A percentile compares a stretch with the other conserved stretches of the same genome.
These are phyloP conservation scores for Megacollybia platyphylla DNA, from an alignment of 1,284 basidiomycete genomes.

Conservation along the genomic window DNA sequence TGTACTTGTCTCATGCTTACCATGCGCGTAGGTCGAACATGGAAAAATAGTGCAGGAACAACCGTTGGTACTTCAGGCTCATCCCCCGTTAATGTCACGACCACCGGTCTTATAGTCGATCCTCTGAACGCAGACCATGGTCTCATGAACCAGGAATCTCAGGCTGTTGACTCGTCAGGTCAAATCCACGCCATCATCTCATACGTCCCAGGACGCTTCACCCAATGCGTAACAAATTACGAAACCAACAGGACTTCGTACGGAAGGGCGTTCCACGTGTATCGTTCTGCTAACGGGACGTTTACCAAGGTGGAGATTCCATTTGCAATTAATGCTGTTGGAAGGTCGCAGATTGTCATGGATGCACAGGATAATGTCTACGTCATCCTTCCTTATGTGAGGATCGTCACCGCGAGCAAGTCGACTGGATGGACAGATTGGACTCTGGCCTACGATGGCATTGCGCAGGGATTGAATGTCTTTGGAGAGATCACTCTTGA, in stretches of 20 bases:
- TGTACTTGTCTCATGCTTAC: neutral
- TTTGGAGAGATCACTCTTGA: slow-evolving; percentile 32
- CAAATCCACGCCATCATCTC: slow-evolving; percentile 28
- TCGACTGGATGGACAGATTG: slow-evolving; percentile 27
- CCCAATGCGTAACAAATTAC: slow-evolving; percentile 27
- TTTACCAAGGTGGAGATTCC: slow-evolving; percentile 31
- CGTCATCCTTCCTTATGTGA: slow-evolving; percentile 24
- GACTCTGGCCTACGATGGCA: slow-evolving; percentile 26
- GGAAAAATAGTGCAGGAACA: slow-evolving; percentile 24
- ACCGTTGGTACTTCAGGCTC: slow-evolving; percentile 23
- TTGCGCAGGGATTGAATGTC: slow-evolving; percentile 20
- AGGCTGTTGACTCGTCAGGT: slow-evolving; percentile 25
- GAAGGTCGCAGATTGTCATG: slow-evolving; percentile 28
- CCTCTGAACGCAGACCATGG: slow-evolving; percentile 26
- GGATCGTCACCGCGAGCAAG: slow-evolving; percentile 26
- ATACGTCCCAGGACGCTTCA: slow-evolving; percentile 30
- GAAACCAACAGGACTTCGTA: slow-evolving; percentile 18
- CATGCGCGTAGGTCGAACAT: slow-evolving; percentile 20
- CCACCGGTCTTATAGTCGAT: slow-evolving; percentile 27
- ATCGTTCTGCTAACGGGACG: slow-evolving; percentile 19
- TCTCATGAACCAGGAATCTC: slow-evolving; percentile 33
- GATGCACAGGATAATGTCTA: slow-evolving; percentile 25
- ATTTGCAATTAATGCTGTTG: slow-evolving; percentile 23
- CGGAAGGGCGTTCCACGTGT: slow-evolving; percentile 26
- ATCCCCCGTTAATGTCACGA: slow-evolving; percentile 24